Evolutionary conservation across 257 asterid genomes (phyloP), one percentile per base, ranked within the genome.

Genomic region (Linaria vulgaris): DNA sequence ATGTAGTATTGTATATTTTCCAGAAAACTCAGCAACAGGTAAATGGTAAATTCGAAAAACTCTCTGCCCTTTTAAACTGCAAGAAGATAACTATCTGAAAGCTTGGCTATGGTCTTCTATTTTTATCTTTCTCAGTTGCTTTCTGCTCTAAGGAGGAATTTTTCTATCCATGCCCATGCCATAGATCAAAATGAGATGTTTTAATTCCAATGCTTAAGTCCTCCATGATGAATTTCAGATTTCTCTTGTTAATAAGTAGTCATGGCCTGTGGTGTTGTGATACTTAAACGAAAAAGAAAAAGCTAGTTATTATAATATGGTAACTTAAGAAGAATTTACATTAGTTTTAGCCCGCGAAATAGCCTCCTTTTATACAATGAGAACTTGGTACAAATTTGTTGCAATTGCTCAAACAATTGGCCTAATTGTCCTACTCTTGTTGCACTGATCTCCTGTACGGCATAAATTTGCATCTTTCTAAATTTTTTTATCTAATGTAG

Each of bases 401-500:
- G 44, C 46, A n/a, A 39, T 49, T 41, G 30, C 41, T 41, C 52
- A 13, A 5, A 23, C 16, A 31, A 16, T 60, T 43, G 50, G 14
- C 31, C 22, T 46, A 43, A 30, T 38, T 27, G 17, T 62, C 49
- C 31, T 34, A 14, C 45, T 23, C 16, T 9, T 51, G 48, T 64
- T 20, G 41, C 17, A 69, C 15, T 25, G 37, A 24, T 38, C 45
- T 24, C 3, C 38, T 38, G n/a, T n/a, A n/a, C n/a, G n/a, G n/a
- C n/a, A 39, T 53, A 34, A 34, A 24, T 69, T 38, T 21, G 74
- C 45, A 16, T 30, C 62, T 68, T 23, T 15, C 17, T 61, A 61
- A 52, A 59, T 55, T 49, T 47, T 68, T 14, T 44, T 62, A 52
- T 30, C 43, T 53, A 53, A 49, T 80, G 64, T 79, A 87, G 95